Percentiles rank a stretch among this genome's conserved stretches.
These are phyloP conservation scores for Rhizophagus prolifer DNA, from an alignment of 192 early-diverging fungal species.

Conservation along the genomic window DNA sequence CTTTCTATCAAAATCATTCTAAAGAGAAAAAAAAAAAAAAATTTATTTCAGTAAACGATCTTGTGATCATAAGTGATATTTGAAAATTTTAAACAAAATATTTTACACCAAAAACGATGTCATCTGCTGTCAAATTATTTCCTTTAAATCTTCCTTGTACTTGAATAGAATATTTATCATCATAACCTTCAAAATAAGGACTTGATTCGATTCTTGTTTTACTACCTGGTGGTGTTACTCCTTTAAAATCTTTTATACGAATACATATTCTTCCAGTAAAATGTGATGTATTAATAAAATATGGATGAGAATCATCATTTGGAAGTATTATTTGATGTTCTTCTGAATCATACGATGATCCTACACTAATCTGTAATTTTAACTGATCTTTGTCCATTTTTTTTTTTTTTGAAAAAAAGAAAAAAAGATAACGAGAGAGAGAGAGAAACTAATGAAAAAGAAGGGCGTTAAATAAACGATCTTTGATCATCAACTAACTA, in stretches of 20 bases:
- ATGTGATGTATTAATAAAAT: constrained; percentile 59
- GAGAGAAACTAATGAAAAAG: too few species aligned
- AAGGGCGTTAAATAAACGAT: too few species aligned
- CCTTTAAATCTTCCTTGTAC: constrained; percentile 72
- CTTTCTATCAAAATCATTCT: constrained; percentile 71
- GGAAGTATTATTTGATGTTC: constrained; percentile 41
- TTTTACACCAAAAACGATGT: constrained; percentile 70
- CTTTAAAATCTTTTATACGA: constrained; percentile 66
- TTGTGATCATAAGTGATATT: not conserved
- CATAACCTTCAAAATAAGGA: constrained; percentile 58
- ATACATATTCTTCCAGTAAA: constrained; percentile 68
- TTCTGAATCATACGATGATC: constrained; percentile 36
- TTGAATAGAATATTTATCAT: constrained; percentile 70
- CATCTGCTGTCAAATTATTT: constrained; percentile 58
- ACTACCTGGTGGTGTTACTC: constrained; percentile 46
- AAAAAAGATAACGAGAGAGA: not conserved
- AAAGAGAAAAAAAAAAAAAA: not conserved
- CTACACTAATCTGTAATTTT: constrained; percentile 42
- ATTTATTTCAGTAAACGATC: not conserved
- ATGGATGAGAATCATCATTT: constrained; percentile 67
- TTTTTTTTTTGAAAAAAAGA: not conserved
- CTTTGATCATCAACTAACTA: too few species aligned
- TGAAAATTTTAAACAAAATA: not conserved
- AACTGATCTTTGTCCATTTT: not conserved
- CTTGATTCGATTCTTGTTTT: constrained; percentile 25